Base-by-base conservation (phyloP, 2,329 filamentous ascomycete species). In the Talaromyces sp. region DNA sequence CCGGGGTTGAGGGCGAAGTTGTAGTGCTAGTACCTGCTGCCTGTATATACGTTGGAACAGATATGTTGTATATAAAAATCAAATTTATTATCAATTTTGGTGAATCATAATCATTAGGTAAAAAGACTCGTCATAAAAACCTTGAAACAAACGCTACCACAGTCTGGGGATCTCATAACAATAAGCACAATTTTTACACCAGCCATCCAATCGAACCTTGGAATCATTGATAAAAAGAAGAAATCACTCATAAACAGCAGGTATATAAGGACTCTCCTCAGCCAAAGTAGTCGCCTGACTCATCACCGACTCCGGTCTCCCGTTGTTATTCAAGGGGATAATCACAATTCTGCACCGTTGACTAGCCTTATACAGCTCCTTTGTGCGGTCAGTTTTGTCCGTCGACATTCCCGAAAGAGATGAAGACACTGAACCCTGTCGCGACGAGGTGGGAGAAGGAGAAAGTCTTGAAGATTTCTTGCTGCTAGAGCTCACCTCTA, bases 1-100 rank as follows among this genome's bases (percentile, higher is more conserved):
- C 81, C 82, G 5, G 80, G 77, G 1, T 64, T 63, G 35, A 60
- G 45, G 35, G 62, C 62, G 13, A 73, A 72, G 56, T 57, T 74
- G 57, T 73, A 64, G 55, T 46, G 2, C n/a, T n/a, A n/a, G n/a
- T n/a, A n/a, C n/a, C n/a, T n/a, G n/a, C 8, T 19, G 31, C 35
- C 33, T 33, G 5, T 28, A 28, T 53, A 22, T 19, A 9, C 46
- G 25, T 43, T 9, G 36, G 45, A 15, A n/a, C 9, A 37, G 4
- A 22, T 4, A 51, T 25, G 33, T 52, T n/a, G n/a, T n/a, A 17
- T 25, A 17, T 31, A 31, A 15, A 25, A 2, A 39, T 52, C 11
- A 22, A 25, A 22, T 52, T 52, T 17, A n/a, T n/a, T 39, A 39
- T 35, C 28, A 35, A 48, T 35, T 46, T 28, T 4, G 2, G 10